Base-by-base conservation (phyloP, 2,329 filamentous ascomycete species). In the Aspergillus vadensis region DNA sequence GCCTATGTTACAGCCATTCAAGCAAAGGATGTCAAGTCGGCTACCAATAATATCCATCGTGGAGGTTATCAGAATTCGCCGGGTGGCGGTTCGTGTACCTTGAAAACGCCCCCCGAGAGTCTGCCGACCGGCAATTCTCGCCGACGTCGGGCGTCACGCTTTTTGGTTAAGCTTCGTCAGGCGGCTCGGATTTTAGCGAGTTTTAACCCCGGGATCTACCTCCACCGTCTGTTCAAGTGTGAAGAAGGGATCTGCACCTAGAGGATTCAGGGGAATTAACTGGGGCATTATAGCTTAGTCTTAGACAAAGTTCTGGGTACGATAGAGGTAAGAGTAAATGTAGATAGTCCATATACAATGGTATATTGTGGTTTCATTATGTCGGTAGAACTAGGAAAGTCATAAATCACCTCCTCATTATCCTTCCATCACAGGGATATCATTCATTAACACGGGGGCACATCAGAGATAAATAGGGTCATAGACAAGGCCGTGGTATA, bases 351-450 rank as follows among this genome's bases (percentile, higher is more conserved):
- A 49, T 27, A 17, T 6, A 30, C 12, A 30, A 27, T 30, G 15
- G 4, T 15, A 17, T 30, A 30, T 49, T 49, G 8, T 17, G 8
- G 17, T 32, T 30, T 50, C 25, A 50, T 50, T 50, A 50, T 30
- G 27, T 30, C 25, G 25, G 30, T 19, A 50, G 47, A 50, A 30
- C 47, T 27, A 30, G n/a, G 23, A 50, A 50, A 50, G 15, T 50
- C 47, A 30, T 50, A 25, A 50, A 38, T 47, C 23, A 27, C 63
- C 64, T 50, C 62, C 57, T 65, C 63, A 67, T 67, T 64, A 57
- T 50, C 21, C 21, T 43, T 48, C 54, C 48, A 43, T 61, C 30
- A 60, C 59, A 41, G 39, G 51, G 44, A 62, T 64, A 65, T 67
- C 62, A 50, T 63, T 64, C 65, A 59, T 67, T 62, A 63, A 52